phyloP scores from a whole-genome alignment of 2,329 filamentous ascomycete genomes.

The Fusarium oligoseptatum region DNA sequence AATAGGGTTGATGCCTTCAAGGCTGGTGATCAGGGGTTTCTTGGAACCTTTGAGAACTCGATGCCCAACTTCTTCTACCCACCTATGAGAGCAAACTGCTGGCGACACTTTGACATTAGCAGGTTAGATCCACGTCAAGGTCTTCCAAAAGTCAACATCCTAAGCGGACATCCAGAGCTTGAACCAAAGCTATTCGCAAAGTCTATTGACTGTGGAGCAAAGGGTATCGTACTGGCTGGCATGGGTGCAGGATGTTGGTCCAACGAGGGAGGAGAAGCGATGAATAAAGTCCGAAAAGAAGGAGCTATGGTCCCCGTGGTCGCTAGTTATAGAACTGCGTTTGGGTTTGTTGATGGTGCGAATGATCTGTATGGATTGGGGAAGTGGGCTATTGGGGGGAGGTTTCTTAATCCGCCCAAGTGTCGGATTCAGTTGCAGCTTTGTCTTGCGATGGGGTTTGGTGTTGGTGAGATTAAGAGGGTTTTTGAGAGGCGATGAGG shows the following conservation, averaged over 20 bases:
- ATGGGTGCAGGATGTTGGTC: slow-evolving; percentile 65
- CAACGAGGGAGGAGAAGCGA: slow-evolving; percentile 49
- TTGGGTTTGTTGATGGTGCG: slow-evolving; percentile 59
- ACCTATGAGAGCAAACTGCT: slow-evolving; percentile 59
- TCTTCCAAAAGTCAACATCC: slow-evolving; percentile 65
- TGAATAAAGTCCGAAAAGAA: slow-evolving; percentile 57
- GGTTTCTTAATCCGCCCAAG: slow-evolving; percentile 67
- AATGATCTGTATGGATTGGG: neutral
- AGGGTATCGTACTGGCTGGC: slow-evolving; percentile 67
- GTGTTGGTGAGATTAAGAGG: neutral
- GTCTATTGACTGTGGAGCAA: slow-evolving; percentile 59
- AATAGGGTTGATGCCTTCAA: slow-evolving; percentile 73
- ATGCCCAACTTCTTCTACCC: slow-evolving; percentile 70
- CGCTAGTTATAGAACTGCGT: slow-evolving; percentile 60
- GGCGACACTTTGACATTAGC: slow-evolving; percentile 56
- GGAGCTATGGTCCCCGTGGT: slow-evolving; percentile 60
- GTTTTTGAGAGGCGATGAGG: neutral
- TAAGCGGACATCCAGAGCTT: slow-evolving; percentile 66
- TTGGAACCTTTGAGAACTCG: slow-evolving; percentile 69
- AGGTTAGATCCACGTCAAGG: slow-evolving; percentile 31
- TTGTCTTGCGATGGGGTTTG: slow-evolving; percentile 38
- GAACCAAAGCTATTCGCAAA: slow-evolving; percentile 59
- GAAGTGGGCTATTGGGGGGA: slow-evolving; percentile 54
- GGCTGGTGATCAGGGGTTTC: slow-evolving; percentile 65
- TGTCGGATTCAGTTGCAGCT: slow-evolving; percentile 63